Conservation (phyloP, 2,329 filamentous ascomycete species). For the Erysiphe pulchra region DNA sequence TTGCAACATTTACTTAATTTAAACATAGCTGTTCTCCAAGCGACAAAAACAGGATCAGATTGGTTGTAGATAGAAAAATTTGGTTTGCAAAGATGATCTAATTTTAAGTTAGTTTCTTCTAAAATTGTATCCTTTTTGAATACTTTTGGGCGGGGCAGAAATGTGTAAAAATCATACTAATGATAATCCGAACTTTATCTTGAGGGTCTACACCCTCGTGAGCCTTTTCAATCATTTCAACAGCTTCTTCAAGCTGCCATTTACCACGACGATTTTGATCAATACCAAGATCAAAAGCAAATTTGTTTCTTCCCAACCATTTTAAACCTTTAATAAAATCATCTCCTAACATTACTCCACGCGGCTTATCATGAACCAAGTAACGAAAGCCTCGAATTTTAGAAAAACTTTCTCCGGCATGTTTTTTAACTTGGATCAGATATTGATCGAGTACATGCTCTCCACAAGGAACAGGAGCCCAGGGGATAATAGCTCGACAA, state of each 20-base stretch:
- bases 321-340: constrained; percentile 39
- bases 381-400: constrained; percentile 62
- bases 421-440: constrained; percentile 30
- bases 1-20: constrained; percentile 35
- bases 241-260: constrained; percentile 44
- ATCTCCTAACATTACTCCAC: constrained; percentile 34
- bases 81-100: too few relatives aligned
- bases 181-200: constrained; percentile 21
- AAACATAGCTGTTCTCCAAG: constrained; percentile 45
- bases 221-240: constrained; percentile 42
- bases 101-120: too few relatives aligned
- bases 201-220: constrained; percentile 33
- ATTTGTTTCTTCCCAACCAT: constrained; percentile 34
- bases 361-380: constrained; percentile 51
- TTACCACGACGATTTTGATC: constrained; percentile 56
- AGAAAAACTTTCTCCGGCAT: constrained; percentile 31
- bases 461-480: constrained; percentile 58
- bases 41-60: constrained; percentile 22
- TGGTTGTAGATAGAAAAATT: constrained; percentile 16
- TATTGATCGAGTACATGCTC: constrained; percentile 35
- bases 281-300: constrained; percentile 62
- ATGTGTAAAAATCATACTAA: constrained; percentile 8
- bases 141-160: neutral
- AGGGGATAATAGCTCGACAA: constrained; percentile 50
- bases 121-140: constrained; percentile 14